phyloP scores from a whole-genome alignment of 1,284 basidiomycete genomes.

The Boletus semigastroideus region DNA sequence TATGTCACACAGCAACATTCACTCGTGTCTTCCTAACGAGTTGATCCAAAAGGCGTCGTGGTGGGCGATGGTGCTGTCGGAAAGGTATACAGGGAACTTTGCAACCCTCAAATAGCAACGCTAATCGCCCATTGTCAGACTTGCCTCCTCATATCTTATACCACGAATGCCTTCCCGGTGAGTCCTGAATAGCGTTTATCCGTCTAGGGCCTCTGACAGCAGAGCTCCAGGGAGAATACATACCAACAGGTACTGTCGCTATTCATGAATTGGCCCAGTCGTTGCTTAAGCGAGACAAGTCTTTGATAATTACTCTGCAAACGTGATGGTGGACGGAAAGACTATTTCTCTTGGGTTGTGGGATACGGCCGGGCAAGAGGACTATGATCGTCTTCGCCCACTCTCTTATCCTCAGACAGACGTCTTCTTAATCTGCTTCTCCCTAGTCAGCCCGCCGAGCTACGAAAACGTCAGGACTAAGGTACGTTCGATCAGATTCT shows the following conservation, averaged over 20 bases:
- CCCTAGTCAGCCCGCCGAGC: constrained; percentile 93
- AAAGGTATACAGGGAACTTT: constrained; percentile 64
- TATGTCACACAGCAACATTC: constrained; percentile 30
- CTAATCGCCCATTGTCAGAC: constrained; percentile 56
- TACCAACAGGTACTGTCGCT: constrained; percentile 77
- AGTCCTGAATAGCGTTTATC: constrained; percentile 34
- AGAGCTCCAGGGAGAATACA: constrained; percentile 82
- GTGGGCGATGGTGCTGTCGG: constrained; percentile 99
- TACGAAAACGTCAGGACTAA: constrained; percentile 99
- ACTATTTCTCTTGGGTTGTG: constrained; percentile 96
- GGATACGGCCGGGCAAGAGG: constrained; percentile 99
- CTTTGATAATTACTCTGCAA: constrained; percentile 94
- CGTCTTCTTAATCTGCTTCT: constrained; percentile 99
- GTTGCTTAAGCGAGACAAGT: constrained; percentile 46
- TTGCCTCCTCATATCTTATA: constrained; percentile 95
- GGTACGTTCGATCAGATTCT: constrained; percentile 44
- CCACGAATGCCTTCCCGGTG: constrained; percentile 93
- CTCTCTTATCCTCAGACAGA: constrained; percentile 99
- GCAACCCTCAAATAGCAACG: constrained; percentile 3
- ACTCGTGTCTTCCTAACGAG: constrained; percentile 29
- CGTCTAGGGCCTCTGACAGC: constrained; percentile 18
- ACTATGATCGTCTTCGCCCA: constrained; percentile 97
- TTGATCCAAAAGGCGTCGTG: constrained; percentile 75
- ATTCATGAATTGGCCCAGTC: constrained; percentile 1
- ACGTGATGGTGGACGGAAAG: constrained; percentile 99